Evolutionary conservation across 129 eudicot species (phyloP).

Genomic region (Scalesia atractyloides): DNA sequence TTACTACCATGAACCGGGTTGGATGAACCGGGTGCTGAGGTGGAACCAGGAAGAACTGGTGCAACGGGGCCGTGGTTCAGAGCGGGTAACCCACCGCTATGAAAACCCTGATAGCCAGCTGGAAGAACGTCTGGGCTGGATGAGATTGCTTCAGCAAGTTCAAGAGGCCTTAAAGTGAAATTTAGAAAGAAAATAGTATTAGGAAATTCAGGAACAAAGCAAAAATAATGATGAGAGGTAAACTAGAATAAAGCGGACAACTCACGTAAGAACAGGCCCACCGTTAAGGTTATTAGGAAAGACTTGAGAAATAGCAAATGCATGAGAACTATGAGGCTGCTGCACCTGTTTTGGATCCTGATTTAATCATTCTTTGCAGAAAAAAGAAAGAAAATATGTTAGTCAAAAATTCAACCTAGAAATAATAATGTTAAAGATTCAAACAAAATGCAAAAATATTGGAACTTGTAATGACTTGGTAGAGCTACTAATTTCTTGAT

Average conservation of each 20-base stretch:
- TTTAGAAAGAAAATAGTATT: conserved; percentile 9
- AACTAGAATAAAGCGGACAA: conserved; percentile 14
- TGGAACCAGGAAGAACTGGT: conserved; percentile 40
- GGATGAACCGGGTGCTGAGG: conserved; percentile 43
- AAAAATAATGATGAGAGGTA: background rate
- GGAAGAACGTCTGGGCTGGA: conserved; percentile 54
- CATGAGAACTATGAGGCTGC: conserved; percentile 71
- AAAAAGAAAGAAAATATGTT: background rate
- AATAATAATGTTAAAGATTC: background rate
- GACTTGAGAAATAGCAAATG: conserved; percentile 73
- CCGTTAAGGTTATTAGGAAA: conserved; percentile 78
- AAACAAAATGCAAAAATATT: background rate
- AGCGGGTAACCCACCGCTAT: conserved; percentile 47
- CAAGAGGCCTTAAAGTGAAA: conserved; percentile 60
- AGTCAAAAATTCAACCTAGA: background rate
- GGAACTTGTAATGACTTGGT: background rate
- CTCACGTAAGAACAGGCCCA: conserved; percentile 78
- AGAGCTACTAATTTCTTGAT: background rate
- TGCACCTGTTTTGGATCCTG: conserved; percentile 69
- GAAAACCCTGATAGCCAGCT: conserved; percentile 60
- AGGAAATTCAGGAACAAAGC: conserved; percentile 5
- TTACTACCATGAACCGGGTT: conserved; percentile 43
- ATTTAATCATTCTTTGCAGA: conserved; percentile 43
- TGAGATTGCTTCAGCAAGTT: conserved; percentile 55
- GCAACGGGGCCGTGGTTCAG: conserved; percentile 41